A percentile compares a stretch with the other conserved stretches of the same genome.
These are phyloP conservation scores for Lyophyllum atratum DNA, from an alignment of 768 basidiomycete species.

Conservation along the genomic window DNA sequence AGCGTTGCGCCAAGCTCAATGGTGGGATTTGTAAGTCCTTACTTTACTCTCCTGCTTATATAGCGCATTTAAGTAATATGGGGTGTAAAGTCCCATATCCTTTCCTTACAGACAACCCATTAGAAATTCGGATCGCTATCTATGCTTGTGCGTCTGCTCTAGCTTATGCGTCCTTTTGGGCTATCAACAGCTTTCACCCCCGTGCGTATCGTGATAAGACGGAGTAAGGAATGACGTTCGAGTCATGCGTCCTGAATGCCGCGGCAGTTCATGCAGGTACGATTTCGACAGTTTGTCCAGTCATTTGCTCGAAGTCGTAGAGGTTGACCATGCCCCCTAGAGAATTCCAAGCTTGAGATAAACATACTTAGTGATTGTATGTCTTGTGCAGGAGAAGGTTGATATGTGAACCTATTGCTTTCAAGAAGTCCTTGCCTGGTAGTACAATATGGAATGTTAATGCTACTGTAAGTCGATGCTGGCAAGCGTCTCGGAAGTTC, in stretches of 20 bases:
- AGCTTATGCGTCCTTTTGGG: constrained; percentile 56
- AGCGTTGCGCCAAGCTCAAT: constrained; percentile 65
- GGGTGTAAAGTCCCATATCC: constrained; percentile 72
- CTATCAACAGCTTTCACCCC: constrained; percentile 59
- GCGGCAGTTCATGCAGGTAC: too few species aligned
- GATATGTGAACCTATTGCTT: too few species aligned
- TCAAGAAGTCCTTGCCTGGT: too few species aligned
- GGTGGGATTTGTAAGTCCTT: constrained; percentile 57
- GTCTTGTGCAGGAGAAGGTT: too few species aligned
- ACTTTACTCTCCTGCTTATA: neutral
- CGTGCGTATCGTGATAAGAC: neutral
- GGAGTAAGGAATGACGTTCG: neutral
- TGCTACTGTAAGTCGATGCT: too few species aligned
- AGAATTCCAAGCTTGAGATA: too few species aligned
- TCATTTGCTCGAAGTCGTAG: too few species aligned
- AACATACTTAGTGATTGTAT: too few species aligned
- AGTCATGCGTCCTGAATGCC: too few species aligned
- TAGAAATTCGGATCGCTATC: constrained; percentile 54
- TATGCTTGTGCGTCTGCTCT: constrained; percentile 55
- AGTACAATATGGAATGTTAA: too few species aligned
- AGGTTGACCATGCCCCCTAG: too few species aligned
- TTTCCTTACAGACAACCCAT: constrained; percentile 66
- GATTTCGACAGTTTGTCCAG: neutral
- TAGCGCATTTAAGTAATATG: neutral
- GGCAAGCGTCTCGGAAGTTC: too few species aligned